These are phyloP conservation scores for Knoxia roxburghii DNA, from an alignment of 257 asterid genomes.

Conservation along the genomic window DNA sequence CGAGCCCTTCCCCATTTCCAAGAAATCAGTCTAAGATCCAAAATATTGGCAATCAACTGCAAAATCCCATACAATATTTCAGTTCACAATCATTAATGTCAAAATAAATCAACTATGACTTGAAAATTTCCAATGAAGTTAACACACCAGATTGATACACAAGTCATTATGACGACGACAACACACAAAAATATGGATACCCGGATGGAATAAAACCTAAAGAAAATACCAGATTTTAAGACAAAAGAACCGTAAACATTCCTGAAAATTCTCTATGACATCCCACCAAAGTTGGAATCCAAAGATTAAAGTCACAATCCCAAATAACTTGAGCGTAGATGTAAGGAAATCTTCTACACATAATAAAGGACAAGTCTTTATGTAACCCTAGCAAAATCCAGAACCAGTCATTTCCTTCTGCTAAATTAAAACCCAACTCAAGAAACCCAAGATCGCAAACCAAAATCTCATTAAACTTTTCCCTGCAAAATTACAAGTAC, in stretches of 20 bases:
- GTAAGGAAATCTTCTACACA: background rate
- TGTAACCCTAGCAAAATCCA: background rate
- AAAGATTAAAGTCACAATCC: background rate
- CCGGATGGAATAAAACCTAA: background rate
- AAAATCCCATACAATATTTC: conserved; percentile 14
- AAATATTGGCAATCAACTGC: conserved; percentile 34
- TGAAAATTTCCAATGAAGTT: background rate
- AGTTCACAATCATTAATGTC: background rate
- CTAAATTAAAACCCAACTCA: background rate
- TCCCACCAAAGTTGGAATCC: background rate
- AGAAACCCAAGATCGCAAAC: conserved; percentile 6
- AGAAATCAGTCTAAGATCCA: conserved; percentile 17
- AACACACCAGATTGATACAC: background rate
- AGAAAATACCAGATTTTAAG: no score
- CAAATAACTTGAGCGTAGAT: background rate
- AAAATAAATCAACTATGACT: background rate
- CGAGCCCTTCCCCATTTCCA: conserved; percentile 69
- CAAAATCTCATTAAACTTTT: background rate
- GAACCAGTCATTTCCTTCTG: background rate
- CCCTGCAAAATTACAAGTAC: background rate
- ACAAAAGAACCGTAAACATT: background rate
- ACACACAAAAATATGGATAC: background rate
- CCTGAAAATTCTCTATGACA: background rate
- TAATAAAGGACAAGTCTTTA: background rate
- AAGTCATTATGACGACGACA: background rate